Conservation (phyloP, 768 basidiomycete species). For the Rickenella mellea region DNA sequence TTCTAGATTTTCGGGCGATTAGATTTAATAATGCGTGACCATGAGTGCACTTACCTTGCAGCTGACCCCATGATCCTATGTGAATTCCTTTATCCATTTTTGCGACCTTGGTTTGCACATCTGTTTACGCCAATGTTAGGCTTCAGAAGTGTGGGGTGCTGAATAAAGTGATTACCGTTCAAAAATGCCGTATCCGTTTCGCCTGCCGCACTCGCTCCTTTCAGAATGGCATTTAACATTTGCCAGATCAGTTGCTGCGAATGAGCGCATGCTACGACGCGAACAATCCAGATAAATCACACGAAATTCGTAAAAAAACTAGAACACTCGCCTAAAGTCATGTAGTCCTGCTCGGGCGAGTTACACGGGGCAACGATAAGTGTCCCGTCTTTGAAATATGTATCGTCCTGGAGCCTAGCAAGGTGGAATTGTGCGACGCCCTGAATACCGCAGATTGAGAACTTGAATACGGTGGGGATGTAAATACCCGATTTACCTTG, state of each 20-base stretch:
- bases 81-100: conserved; percentile 68
- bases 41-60: conserved; percentile 49
- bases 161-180: conserved; percentile 30
- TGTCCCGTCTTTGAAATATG: conserved; percentile 57
- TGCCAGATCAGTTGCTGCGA: conserved; percentile 75
- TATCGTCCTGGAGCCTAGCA: conserved; percentile 58
- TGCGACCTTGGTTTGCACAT: conserved; percentile 44
- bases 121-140: no score
- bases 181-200: conserved; percentile 58
- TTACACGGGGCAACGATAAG: conserved; percentile 68
- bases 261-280: conserved; percentile 73
- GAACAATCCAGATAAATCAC: no score
- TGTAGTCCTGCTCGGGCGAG: conserved; percentile 52
- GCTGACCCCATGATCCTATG: conserved; percentile 67
- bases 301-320: no score
- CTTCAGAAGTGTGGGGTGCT: no score
- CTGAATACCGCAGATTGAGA: conserved; percentile 30
- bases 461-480: not conserved
- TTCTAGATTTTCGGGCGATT: no score
- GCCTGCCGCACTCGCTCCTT: conserved; percentile 56
- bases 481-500: conserved; percentile 32
- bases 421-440: conserved; percentile 63
- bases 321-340: no score
- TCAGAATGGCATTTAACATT: conserved; percentile 62
- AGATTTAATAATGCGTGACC: not conserved